A percentile compares a stretch with the other conserved stretches of the same genome.
Conservation (phyloP, 371 early-diverging fungal genomes). For the Mucor circinelloides region DNA sequence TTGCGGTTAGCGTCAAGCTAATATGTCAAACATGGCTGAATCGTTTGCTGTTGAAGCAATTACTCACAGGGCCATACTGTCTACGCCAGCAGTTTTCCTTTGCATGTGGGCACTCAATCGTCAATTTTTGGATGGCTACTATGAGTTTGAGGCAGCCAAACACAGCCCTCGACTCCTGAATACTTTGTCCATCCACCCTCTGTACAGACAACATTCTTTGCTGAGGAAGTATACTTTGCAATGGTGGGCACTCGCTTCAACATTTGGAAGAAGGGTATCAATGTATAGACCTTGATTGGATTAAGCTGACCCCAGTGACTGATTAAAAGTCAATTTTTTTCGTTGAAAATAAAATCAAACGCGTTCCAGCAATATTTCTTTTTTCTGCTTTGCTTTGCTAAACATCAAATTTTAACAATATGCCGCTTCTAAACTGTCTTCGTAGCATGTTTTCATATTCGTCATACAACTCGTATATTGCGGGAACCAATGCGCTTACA, state of each 20-base stretch:
- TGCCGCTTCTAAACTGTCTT: neutral
- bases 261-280: neutral
- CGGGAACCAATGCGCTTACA: neutral
- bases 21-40: neutral
- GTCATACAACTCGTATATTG: constrained; percentile 15
- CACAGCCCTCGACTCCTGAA: neutral
- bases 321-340: neutral
- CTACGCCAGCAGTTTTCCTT: neutral
- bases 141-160: neutral
- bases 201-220: neutral
- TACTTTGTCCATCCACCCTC: neutral
- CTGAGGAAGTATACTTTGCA: neutral
- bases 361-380: neutral
- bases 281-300: neutral
- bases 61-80: neutral
- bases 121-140: neutral
- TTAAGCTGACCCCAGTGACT: neutral
- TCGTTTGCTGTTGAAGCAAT: neutral
- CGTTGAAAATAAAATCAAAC: neutral
- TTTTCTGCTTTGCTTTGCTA: neutral
- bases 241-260: neutral
- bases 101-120: neutral
- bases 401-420: neutral
- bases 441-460: neutral
- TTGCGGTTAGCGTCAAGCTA: neutral